A percentile compares a stretch with the other conserved stretches of the same genome.
Evolutionary conservation across 768 basidiomycete genomes (phyloP).

Genomic region (Amanita rimosa): DNA sequence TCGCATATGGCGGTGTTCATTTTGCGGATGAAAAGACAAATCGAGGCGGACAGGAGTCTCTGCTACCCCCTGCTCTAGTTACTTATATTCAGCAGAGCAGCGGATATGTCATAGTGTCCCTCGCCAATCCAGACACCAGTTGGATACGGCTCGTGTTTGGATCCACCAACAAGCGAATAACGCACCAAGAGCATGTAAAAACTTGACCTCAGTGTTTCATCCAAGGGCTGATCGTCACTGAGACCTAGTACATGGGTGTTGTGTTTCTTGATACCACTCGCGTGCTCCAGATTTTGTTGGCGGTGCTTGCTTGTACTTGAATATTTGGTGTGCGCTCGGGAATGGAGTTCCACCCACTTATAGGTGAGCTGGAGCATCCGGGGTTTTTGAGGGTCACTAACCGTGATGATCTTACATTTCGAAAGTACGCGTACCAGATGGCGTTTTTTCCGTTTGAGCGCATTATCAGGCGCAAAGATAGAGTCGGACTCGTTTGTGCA

Average conservation of each 20-base stretch:
- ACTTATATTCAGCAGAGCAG: constrained; percentile 34
- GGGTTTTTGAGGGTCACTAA: not conserved
- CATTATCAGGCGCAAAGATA: constrained; percentile 21
- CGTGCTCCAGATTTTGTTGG: constrained; percentile 29
- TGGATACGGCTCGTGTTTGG: constrained; percentile 29
- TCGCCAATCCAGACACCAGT: constrained; percentile 26
- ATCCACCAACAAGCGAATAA: constrained; percentile 34
- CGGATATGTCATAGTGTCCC: constrained; percentile 25
- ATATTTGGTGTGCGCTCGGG: constrained; percentile 41
- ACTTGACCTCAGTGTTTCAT: not conserved
- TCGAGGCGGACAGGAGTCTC: constrained; percentile 30
- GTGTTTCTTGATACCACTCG: constrained; percentile 32
- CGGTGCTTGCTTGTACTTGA: constrained; percentile 40
- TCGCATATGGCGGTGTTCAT: constrained; percentile 32
- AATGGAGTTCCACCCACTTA: constrained; percentile 34
- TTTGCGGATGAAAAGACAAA: constrained; percentile 33
- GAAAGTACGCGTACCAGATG: constrained; percentile 29
- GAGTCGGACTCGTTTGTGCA: constrained; percentile 26
- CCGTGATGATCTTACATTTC: not conserved
- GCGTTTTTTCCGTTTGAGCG: constrained; percentile 30
- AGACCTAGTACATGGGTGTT: constrained; percentile 37
- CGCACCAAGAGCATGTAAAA: constrained; percentile 25
- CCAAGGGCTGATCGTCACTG: not conserved
- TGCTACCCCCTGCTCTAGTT: constrained; percentile 21
- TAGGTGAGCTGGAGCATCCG: constrained; percentile 21